Base-by-base conservation (phyloP, 192 early-diverging fungal genomes). In the Mortierella alpina region DNA sequence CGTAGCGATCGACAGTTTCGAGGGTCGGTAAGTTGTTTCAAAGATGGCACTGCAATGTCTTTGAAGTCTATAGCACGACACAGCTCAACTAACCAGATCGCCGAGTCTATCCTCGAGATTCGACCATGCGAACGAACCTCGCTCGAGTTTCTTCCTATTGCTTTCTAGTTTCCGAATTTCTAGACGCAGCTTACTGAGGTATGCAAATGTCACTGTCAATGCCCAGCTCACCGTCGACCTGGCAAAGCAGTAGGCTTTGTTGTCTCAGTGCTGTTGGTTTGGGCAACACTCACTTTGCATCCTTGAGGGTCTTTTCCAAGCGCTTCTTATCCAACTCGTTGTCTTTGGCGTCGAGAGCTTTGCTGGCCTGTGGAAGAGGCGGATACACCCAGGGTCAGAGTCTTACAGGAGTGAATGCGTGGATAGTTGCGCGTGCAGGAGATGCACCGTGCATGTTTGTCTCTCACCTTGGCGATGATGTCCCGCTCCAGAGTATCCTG, bases 271-370 rank as follows among this genome's bases (percentile, higher is more conserved):
- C 31, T 31, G 31, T 31, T 31, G 31, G 31, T 1, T 31, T 31
- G 31, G 31, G 3, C 31, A 70, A 69, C 51, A 41, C 63, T 58
- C 88, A 90, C 71, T 77, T 82, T 48, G 90, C 82, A 14, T 92
- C 86, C 66, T 88, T 91, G 40, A 84, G 72, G 1, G 87, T 63
- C 57, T 90, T 92, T 42, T 73, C 82, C 5, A 93, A 73, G 5
- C 95, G 90, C 70, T 89, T 93, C 63, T 87, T 75, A 63, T 96
- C 91, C 22, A 86, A 51, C 7, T 83, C 90, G 7, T 89, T 84
- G 31, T 94, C 93, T 22, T 85, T 83, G 52, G 90, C 83, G 20
- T 84, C 77, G 68, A 95, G 66, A 14, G 87, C 88, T 55, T 86
- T 86, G 59, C 87, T 86, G 9, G 89, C 93, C 85, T 88, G 82